These are phyloP conservation scores for Fraxinus greggii DNA, from an alignment of 305 asterid species.

Conservation along the genomic window DNA sequence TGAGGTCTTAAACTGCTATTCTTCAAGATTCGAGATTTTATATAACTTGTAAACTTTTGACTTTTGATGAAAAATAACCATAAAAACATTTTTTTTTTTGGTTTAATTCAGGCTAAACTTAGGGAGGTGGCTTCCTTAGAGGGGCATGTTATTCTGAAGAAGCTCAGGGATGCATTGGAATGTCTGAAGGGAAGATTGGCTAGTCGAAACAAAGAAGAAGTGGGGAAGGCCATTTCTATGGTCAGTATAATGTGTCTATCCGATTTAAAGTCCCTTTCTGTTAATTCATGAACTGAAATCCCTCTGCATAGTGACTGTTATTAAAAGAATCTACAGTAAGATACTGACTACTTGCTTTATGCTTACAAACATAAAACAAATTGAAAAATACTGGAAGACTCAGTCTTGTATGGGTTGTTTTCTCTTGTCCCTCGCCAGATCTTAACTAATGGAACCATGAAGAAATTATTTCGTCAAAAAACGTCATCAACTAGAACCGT, in stretches of 20 bases:
- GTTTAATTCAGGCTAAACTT: conserved; percentile 65
- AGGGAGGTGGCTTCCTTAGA: conserved; percentile 87
- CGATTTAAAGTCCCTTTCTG: not conserved
- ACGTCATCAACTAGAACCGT: not conserved
- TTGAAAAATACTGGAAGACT: not conserved
- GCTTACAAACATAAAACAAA: not conserved
- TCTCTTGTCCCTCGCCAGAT: not conserved
- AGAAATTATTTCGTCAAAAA: not conserved
- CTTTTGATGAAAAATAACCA: not conserved
- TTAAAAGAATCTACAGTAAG: not conserved
- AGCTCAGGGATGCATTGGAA: conserved; percentile 94
- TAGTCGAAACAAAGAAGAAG: conserved; percentile 79
- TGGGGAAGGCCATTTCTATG: conserved; percentile 87
- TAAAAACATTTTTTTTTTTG: not conserved
- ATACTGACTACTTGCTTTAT: not conserved
- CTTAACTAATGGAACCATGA: not conserved
- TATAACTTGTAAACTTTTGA: not conserved
- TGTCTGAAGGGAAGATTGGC: conserved; percentile 73
- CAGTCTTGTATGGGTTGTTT: not conserved
- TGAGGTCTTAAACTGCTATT: conserved; percentile 48
- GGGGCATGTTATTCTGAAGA: conserved; percentile 94
- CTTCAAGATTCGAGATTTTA: not conserved
- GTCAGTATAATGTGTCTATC: conserved; percentile 37
- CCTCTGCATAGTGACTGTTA: not conserved
- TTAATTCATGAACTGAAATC: not conserved